These are phyloP conservation scores for Talaromyces sp. DNA, from an alignment of 2,329 filamentous ascomycete species.

Conservation along the genomic window DNA sequence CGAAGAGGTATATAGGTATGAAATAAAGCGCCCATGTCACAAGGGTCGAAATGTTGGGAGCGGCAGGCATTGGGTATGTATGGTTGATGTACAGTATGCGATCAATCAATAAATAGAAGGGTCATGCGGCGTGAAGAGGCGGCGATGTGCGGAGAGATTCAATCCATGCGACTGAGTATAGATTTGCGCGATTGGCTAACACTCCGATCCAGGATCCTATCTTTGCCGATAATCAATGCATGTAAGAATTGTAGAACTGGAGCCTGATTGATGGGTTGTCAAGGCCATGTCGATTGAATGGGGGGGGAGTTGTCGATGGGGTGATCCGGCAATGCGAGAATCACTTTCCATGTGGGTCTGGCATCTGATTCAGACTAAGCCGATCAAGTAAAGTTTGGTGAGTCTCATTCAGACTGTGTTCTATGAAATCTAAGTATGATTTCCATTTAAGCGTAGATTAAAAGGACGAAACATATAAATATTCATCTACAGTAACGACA, in stretches of 20 bases:
- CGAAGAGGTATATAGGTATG: conserved; percentile 40
- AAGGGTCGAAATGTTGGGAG: conserved; percentile 34
- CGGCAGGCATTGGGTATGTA: conserved; percentile 22
- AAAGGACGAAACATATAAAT: not conserved
- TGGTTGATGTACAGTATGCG: too few relatives aligned
- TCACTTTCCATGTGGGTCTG: conserved; percentile 11
- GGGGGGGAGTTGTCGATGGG: not conserved
- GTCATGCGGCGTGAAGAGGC: conserved; percentile 2
- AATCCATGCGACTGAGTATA: not conserved
- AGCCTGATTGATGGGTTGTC: not conserved
- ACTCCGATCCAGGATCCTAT: not conserved
- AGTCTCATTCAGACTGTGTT: not conserved
- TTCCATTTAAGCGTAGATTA: not conserved
- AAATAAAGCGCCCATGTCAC: conserved; percentile 41
- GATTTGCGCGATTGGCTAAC: not conserved
- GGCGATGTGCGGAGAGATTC: too few relatives aligned
- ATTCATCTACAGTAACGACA: not conserved
- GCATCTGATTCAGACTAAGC: conserved; percentile 10
- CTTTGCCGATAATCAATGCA: not conserved
- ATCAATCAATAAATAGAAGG: not conserved
- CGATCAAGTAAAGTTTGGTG: conserved; percentile 9
- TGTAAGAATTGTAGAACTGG: not conserved
- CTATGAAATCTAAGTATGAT: not conserved
- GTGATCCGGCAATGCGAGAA: conserved; percentile 5
- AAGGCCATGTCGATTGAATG: conserved; percentile 12